These are phyloP conservation scores for Paramecium caudatum DNA, from an alignment of 73 alveolate species.

Conservation along the genomic window DNA sequence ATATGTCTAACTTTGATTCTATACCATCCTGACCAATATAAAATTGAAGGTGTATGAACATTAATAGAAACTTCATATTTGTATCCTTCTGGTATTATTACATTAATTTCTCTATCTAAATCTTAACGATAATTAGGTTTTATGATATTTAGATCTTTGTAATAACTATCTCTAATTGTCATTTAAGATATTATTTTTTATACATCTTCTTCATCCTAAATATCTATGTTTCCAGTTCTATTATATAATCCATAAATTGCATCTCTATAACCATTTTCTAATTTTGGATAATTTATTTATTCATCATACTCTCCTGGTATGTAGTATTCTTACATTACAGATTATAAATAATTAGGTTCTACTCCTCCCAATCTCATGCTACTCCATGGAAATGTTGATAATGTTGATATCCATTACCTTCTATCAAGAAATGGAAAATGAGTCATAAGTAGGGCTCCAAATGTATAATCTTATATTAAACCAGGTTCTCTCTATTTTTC, in stretches of 20 bases:
- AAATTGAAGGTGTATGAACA: conserved; percentile 78
- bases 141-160: neutral
- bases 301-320: conserved; percentile 80
- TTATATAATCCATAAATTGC: conserved; percentile 70
- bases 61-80: conserved; percentile 80
- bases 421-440: conserved; percentile 1
- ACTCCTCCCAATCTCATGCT: conserved; percentile 64
- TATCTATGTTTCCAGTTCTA: conserved; percentile 61
- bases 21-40: neutral
- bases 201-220: neutral
- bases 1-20: conserved; percentile 58
- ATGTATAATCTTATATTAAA: conserved; percentile 68
- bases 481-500: conserved; percentile 41
- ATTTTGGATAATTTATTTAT: conserved; percentile 75
- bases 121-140: neutral
- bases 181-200: neutral
- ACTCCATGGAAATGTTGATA: conserved; percentile 71
- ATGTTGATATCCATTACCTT: conserved; percentile 51
- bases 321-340: conserved; percentile 78
- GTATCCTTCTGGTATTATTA: conserved; percentile 85
- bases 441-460: conserved; percentile 50
- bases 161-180: neutral
- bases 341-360: conserved; percentile 76
- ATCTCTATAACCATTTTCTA: conserved; percentile 56
- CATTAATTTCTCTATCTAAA: conserved; percentile 78